Base-by-base conservation (phyloP, 352 stramenopile genomes). In the Phytophthora macrochlamydospora region DNA sequence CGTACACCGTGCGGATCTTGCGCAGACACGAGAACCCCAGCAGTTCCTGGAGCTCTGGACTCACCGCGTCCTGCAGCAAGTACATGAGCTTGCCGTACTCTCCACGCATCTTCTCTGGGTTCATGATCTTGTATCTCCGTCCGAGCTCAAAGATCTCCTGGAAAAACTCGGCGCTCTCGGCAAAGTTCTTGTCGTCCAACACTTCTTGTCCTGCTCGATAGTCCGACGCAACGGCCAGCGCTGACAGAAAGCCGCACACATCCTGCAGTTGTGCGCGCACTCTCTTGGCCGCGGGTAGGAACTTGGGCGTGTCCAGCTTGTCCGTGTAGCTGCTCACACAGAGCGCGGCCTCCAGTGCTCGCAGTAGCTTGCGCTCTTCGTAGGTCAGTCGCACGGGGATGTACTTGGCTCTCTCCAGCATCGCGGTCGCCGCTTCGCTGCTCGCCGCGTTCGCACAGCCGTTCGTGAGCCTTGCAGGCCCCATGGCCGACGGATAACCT, bases 101-200 rank as follows among this genome's bases (percentile, higher is more conserved):
- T 44, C 91, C 92, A 28, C 96, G 87, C 95, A 99, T 98, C 73
- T 98, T 98, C 79, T 99, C 96, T 5, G 97, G 97, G 80, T 99
- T 99, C 94, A 98, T 98, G 65, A 99, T 98, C 81, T 99, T 99
- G 81, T 99, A 98, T 37, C 97, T 85, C 43, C 97, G 79, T 8
- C 90, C 94, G 14, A 99, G 78, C 75, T 99, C 97, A 65, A 99
- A 98, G 42, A 94, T 81, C 52, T 93, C 85, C 48, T 94, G 91
- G 57, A 97, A 98, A 31, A 98, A 96, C 18, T 78, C 73, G 50
- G 89, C 81, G 64, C 97, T 88, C 38, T 97, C 83, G 14, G 69
- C 78, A 65, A 98, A 98, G 44, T 94, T 95, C 67, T 95, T 97
- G 37, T 97, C 85, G 8, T 94, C 81, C 14, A 97, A 71, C 53